Conservation (phyloP, 148 eudicot species). For the Vaccinium myrtillus region DNA sequence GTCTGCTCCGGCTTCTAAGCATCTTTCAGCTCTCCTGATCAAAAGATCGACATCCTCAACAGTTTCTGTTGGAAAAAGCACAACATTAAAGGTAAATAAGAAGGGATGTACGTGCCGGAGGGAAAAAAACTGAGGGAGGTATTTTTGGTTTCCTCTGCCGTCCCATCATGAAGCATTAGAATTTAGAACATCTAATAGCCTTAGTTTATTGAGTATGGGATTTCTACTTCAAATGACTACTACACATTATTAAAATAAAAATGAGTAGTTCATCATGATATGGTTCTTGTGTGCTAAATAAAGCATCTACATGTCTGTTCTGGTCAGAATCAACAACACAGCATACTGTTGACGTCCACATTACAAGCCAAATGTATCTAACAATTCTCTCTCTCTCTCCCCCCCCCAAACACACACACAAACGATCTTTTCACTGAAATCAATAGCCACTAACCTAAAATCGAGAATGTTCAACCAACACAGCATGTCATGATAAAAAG, state of each 20-base stretch:
- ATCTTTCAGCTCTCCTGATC: conserved; percentile 85
- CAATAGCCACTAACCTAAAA: neutral
- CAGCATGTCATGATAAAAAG: neutral
- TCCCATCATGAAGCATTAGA: neutral
- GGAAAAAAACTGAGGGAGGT: no score
- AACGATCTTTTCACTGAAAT: neutral
- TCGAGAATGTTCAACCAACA: neutral
- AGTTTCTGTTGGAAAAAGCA: conserved; percentile 42
- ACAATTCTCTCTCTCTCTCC: neutral
- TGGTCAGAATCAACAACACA: neutral
- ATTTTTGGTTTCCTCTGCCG: neutral
- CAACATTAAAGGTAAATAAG: neutral
- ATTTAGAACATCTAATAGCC: neutral
- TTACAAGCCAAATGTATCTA: neutral
- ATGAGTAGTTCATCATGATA: neutral
- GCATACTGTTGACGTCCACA: neutral
- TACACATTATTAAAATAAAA: neutral
- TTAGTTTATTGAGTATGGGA: neutral
- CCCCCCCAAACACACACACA: no score
- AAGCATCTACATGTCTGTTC: neutral
- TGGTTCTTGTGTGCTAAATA: neutral
- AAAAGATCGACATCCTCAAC: conserved; percentile 85
- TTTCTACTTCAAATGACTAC: neutral
- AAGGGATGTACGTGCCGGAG: neutral
- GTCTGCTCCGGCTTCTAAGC: conserved; percentile 98